Percentiles rank a stretch among this genome's conserved stretches.
Conservation (phyloP, 257 asterid species). For the Euphrasia confusa region DNA sequence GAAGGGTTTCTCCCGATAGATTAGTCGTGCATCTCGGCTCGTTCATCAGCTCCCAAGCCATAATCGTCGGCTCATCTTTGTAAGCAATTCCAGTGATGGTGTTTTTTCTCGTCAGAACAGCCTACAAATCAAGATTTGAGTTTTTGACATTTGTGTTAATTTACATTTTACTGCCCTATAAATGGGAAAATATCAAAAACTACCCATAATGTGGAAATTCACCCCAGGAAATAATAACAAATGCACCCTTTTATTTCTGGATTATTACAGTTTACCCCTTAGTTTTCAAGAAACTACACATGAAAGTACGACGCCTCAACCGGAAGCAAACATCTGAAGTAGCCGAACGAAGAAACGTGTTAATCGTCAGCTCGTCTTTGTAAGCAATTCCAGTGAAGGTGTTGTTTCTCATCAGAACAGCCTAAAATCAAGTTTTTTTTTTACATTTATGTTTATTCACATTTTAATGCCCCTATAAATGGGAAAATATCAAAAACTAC, state of each 20-base stretch:
- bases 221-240: neutral
- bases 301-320: no score
- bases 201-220: neutral
- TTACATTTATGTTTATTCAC: neutral
- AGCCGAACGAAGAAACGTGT: no score
- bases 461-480: neutral
- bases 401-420: slow-evolving; percentile 62
- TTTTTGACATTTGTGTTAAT: neutral
- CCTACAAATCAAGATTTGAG: slow-evolving; percentile 25
- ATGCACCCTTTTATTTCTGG: no score
- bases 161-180: neutral
- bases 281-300: no score
- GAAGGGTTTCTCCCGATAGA: slow-evolving; percentile 71
- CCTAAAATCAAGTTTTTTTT: slow-evolving; percentile 26
- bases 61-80: slow-evolving; percentile 91
- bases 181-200: neutral
- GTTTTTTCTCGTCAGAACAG: slow-evolving; percentile 63
- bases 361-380: slow-evolving; percentile 91
- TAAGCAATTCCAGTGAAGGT: slow-evolving; percentile 51
- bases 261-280: no score
- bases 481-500: neutral
- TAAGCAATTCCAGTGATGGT: slow-evolving; percentile 51
- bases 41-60: slow-evolving; percentile 99
- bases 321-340: no score
- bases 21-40: slow-evolving; percentile 92